Base-by-base conservation (phyloP, 2,329 filamentous ascomycete species). In the Aspergillus luchuensis region DNA sequence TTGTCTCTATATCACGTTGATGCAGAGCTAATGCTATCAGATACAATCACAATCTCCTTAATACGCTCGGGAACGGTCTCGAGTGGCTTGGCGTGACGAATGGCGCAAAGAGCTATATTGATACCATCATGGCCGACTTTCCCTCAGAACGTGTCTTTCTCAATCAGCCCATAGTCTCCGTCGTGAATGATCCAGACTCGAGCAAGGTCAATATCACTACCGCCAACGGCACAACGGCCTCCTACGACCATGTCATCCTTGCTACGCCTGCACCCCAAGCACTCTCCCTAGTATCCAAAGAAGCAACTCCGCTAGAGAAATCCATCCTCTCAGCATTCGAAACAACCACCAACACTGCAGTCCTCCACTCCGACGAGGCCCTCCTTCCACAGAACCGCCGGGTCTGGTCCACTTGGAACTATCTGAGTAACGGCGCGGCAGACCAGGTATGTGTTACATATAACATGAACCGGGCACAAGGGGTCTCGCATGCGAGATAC, bases 201-300 rank as follows among this genome's bases (percentile, higher is more conserved):
- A n/a, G n/a, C 2, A 25, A 8, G 4, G 21, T 56, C 2, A 17
- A 7, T 5, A 6, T 59, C 21, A 53, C 49, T 15, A 48, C 49
- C 2, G 23, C 39, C 15, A 7, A 49, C 5, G 50, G 28, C 33
- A 13, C 28, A 25, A 43, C 25, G 5, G 21, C 23, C 8, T 15
- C 49, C 11, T 58, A 47, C 39, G 56, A 58, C 25, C 56, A 58
- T 5, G 49, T 58, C n/a, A 58, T 58, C 41, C 21, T 58, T 13
- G 56, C 56, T 1, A 58, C 56, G 11, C 48, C 39, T 8, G 56
- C 33, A 2, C 56, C 56, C 6, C 49, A 58, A 6, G 56, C 56
- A 5, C 8, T 53, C 2, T 53, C 56, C 11, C 39, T 58, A 10
- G 52, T 58, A 8, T 58, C 56, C 2, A 5, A 8, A 17, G 38